Conservation (phyloP, 78 protist genomes). For the Mastigamoeba balamuthi region DNA sequence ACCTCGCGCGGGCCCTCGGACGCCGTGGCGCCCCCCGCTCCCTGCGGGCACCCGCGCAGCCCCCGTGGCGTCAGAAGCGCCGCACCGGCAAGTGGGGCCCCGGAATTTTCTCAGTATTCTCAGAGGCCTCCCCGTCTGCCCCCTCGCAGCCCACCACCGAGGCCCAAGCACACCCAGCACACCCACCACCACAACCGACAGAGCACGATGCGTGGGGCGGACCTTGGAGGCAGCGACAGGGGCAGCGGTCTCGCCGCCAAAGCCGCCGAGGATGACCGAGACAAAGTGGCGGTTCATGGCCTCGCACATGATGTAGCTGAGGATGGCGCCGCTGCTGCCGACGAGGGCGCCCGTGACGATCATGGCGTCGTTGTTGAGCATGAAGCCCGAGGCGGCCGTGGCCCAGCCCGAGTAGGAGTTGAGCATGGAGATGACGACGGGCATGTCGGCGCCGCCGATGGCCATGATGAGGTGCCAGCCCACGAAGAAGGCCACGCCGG, state of each 20-base stretch:
- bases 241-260: conserved; percentile 34
- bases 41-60: too few species aligned
- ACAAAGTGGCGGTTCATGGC: conserved; percentile 92
- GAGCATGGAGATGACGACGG: conserved; percentile 93
- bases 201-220: too few species aligned
- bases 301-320: conserved; percentile 91
- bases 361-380: conserved; percentile 65
- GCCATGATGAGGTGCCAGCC: conserved; percentile 45
- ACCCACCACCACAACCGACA: neutral
- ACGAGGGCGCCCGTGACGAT: conserved; percentile 90
- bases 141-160: neutral
- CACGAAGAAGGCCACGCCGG: neutral
- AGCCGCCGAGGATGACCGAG: conserved; percentile 89
- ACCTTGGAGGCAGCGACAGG: conserved; percentile 29
- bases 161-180: neutral
- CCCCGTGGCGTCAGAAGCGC: too few species aligned
- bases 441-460: conserved; percentile 98
- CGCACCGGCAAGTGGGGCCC: too few species aligned
- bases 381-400: conserved; percentile 61
- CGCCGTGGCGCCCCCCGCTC: too few species aligned
- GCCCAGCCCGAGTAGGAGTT: conserved; percentile 94
- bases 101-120: too few species aligned
- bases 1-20: too few species aligned
- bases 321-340: conserved; percentile 94
- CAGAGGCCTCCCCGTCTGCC: neutral